Conservation (phyloP, 805 yeast genomes). For the Starmerella apis region DNA sequence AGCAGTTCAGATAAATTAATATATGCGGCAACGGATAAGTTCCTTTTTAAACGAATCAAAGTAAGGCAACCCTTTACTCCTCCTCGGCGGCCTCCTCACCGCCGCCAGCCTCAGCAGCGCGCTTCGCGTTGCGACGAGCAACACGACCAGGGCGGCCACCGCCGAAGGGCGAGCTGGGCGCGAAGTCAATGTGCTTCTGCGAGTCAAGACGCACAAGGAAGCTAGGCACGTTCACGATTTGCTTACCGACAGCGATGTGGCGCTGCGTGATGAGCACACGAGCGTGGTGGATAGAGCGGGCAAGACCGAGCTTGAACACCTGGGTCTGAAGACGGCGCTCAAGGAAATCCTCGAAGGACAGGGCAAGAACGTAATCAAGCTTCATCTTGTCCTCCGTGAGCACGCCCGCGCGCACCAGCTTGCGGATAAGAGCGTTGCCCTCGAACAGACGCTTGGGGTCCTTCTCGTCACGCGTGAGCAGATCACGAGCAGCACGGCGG, state of each 20-base stretch:
- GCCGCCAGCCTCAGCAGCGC: constrained; percentile 57
- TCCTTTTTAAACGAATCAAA: constrained; percentile 3
- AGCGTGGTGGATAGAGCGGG: constrained; percentile 99
- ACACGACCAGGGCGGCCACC: constrained; percentile 99
- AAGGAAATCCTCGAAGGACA: constrained; percentile 96
- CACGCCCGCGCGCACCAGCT: constrained; percentile 98
- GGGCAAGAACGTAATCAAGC: constrained; percentile 98
- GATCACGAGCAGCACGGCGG: constrained; percentile 99
- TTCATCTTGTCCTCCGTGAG: constrained; percentile 98
- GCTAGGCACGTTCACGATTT: constrained; percentile 95
- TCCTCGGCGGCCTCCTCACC: constrained; percentile 54
- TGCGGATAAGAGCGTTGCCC: constrained; percentile 99
- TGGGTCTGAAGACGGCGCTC: constrained; percentile 99
- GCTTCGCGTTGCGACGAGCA: constrained; percentile 79
- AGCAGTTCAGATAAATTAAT: constrained; percentile 6
- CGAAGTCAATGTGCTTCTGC: constrained; percentile 99
- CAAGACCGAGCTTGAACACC: constrained; percentile 98
- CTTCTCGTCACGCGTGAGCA: constrained; percentile 99
- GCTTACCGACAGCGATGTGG: constrained; percentile 99
- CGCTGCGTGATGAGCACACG: constrained; percentile 97
- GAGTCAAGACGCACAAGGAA: constrained; percentile 99
- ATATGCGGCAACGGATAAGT: not conserved
- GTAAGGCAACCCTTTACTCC: constrained; percentile 8
- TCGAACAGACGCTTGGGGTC: constrained; percentile 99
- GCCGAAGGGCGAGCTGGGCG: constrained; percentile 99